A percentile compares a stretch with the other conserved stretches of the same genome.
phyloP scores from a whole-genome alignment of 371 early-diverging fungal genomes.

The Apophysomyces trapeziformis region DNA sequence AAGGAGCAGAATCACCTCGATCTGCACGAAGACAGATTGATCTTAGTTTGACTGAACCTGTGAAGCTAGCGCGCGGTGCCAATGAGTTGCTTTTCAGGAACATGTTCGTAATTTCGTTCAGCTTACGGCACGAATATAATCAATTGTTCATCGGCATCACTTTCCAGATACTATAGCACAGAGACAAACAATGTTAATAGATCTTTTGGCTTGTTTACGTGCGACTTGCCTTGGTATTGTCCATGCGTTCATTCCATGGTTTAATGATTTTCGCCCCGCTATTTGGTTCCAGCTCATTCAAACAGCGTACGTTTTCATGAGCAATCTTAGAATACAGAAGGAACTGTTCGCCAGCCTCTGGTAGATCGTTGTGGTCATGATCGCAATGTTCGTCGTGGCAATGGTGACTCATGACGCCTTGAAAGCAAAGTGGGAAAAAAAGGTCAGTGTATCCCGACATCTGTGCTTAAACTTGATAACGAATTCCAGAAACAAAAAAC shows the following conservation, averaged over 20 bases:
- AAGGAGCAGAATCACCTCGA: constrained; percentile 68
- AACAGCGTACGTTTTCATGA: constrained; percentile 75
- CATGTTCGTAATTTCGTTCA: neutral
- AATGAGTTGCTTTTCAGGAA: neutral
- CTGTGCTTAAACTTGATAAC: too few relatives aligned
- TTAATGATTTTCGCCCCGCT: constrained; percentile 82
- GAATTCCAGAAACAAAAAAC: too few relatives aligned
- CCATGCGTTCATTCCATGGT: constrained; percentile 82
- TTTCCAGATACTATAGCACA: constrained; percentile 67
- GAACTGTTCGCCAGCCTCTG: constrained; percentile 73
- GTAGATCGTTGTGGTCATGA: constrained; percentile 76
- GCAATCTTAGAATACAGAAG: constrained; percentile 84
- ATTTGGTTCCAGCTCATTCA: constrained; percentile 79
- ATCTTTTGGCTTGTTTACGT: neutral
- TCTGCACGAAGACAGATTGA: constrained; percentile 82
- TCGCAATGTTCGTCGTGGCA: constrained; percentile 69
- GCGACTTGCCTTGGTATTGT: constrained; percentile 60
- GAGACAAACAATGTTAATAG: neutral
- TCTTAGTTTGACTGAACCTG: constrained; percentile 87
- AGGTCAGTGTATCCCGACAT: too few relatives aligned
- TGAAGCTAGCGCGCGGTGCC: constrained; percentile 63
- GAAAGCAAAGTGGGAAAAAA: neutral
- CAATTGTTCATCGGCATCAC: constrained; percentile 91
- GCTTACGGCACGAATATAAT: constrained; percentile 87
- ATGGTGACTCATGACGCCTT: constrained; percentile 32